phyloP scores from a whole-genome alignment of 2,329 filamentous ascomycete genomes.

The Cladosporium sphaerospermum region DNA sequence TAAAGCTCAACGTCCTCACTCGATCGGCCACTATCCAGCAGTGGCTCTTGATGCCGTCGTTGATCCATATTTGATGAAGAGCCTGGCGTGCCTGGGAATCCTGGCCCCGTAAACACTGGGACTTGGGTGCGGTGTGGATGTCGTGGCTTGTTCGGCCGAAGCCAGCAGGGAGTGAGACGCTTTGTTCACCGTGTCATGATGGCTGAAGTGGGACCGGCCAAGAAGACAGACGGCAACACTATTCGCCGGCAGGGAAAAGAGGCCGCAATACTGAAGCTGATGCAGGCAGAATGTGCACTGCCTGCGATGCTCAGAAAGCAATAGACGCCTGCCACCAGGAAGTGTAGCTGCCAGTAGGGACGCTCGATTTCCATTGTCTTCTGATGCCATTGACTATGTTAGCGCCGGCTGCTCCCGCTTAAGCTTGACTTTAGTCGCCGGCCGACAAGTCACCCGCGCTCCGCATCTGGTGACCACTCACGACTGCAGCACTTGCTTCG shows the following conservation, averaged over 20 bases:
- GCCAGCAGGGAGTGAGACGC: constrained; percentile 6
- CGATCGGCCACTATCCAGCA: constrained; percentile 17
- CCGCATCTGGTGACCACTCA: no score
- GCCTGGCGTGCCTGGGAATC: not conserved
- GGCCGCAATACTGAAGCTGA: no score
- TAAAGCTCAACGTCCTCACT: constrained; percentile 17
- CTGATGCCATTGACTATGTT: not conserved
- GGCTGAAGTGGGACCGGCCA: constrained; percentile 8
- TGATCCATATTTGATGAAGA: not conserved
- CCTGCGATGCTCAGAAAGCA: no score
- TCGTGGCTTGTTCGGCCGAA: constrained; percentile 5
- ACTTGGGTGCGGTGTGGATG: constrained; percentile 6
- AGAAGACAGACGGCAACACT: not conserved
- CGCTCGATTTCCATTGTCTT: constrained; percentile 6
- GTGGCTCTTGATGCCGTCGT: constrained; percentile 16
- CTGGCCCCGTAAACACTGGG: not conserved
- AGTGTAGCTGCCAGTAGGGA: no score
- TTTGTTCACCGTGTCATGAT: constrained; percentile 9
- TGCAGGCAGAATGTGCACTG: no score
- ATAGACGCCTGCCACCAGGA: no score
- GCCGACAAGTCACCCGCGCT: no score
- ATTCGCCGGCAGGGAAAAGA: no score
- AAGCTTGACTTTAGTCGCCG: no score
- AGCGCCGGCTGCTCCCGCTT: no score
- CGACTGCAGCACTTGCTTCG: no score